A percentile compares a stretch with the other conserved stretches of the same genome.
Evolutionary conservation across 1,139 yeast genomes (phyloP).

Genomic region (Pneumocystis murina): DNA sequence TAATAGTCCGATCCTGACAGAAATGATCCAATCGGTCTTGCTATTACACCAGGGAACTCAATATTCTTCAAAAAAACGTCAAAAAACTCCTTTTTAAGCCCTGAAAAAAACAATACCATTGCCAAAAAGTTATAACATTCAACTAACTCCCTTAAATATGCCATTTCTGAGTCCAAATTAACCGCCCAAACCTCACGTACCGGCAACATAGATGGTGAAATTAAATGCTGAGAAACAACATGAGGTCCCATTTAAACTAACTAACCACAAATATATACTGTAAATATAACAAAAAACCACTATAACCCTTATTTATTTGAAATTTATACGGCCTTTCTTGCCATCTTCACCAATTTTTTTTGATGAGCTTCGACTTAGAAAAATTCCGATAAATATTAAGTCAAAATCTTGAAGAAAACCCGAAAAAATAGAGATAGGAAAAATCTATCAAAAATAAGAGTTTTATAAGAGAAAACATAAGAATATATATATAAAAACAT

Average conservation of each 20-base stretch:
- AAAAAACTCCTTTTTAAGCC: slow-evolving; percentile 16
- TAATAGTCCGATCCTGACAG: slow-evolving; percentile 84
- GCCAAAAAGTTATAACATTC: slow-evolving; percentile 59
- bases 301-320: neutral
- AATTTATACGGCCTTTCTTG: neutral
- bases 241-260: neutral
- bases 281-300: neutral
- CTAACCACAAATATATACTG: neutral
- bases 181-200: slow-evolving; percentile 62
- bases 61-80: slow-evolving; percentile 33
- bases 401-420: no score
- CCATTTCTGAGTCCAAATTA: slow-evolving; percentile 72
- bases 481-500: no score
- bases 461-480: no score
- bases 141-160: slow-evolving; percentile 51
- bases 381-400: no score
- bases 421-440: no score
- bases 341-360: no score
- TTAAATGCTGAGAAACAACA: neutral
- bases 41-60: slow-evolving; percentile 91
- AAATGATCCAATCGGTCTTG: slow-evolving; percentile 93
- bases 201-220: neutral
- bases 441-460: no score
- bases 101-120: slow-evolving; percentile 19
- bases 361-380: no score